Evolutionary conservation across 2,329 filamentous ascomycete genomes (phyloP), one percentile per base, ranked within the genome.

Genomic region (Verticillium klebahnii): DNA sequence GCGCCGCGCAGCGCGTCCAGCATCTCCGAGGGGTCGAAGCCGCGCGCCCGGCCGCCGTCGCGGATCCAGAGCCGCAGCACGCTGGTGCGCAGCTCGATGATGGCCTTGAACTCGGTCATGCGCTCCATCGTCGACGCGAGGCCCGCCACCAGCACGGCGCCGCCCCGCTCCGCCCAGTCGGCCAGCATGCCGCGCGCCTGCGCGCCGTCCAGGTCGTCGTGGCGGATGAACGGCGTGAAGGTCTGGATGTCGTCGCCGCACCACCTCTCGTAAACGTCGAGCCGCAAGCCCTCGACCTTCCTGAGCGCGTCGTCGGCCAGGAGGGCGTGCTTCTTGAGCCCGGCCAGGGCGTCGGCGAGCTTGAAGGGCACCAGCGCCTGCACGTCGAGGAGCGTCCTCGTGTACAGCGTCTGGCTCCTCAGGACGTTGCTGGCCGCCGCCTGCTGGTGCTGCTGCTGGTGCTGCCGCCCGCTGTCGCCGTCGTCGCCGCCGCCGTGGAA

Each of bases 181-280:
- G 81, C 81, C 15, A 92, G 80, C 73, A 85, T 85, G 2, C 85
- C 82, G 52, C 82, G 81, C 1, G 85, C 85, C 63, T 87, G 82
- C 29, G 79, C 75, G 23, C 83, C 85, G 29, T 87, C 84, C 5
- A 91, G 74, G 66, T 95, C 90, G 66, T 93, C 91, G 68, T 96
- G 88, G 34, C 91, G 87, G 39, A 96, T 90, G 77, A 92, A 97
- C 0, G 93, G 93, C 1, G 88, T 94, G 71, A 96, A 97, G 66
- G 89, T 90, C 56, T 85, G 86, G 52, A 97, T 90, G 63, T 96
- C 92, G 8, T 93, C 87, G 19, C 90, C 84, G 65, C 95, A 90
- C 90, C 93, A 96, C 23, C 83, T 83, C 65, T 89, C 86, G 69
- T 92, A 87, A 11, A 95, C 77, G 70, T 97, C 92, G 31, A 97